Evolutionary conservation across 768 basidiomycete genomes (phyloP).

Genomic region (Tulasnella sp.): DNA sequence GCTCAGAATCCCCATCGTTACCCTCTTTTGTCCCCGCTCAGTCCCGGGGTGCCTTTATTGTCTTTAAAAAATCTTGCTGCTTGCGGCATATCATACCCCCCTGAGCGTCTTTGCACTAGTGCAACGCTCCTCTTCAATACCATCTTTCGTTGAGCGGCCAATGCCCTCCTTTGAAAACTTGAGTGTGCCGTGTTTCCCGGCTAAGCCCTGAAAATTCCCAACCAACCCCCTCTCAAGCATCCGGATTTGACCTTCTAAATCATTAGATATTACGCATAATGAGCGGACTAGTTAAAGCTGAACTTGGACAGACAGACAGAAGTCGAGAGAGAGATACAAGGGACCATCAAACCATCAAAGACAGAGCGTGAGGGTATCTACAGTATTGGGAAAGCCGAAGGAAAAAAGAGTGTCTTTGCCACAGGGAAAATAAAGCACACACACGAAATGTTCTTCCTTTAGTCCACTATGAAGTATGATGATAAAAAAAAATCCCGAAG

Average conservation of each 20-base stretch:
- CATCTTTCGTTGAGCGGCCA: neutral
- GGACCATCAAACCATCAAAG: neutral
- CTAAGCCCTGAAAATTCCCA: neutral
- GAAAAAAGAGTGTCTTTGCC: neutral
- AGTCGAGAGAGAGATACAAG: neutral
- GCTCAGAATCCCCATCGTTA: neutral
- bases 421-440: neutral
- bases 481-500: neutral
- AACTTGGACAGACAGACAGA: neutral
- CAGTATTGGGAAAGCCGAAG: neutral
- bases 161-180: neutral
- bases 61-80: neutral
- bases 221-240: neutral
- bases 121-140: neutral
- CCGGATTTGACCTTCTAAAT: neutral
- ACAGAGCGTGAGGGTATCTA: conserved; percentile 2
- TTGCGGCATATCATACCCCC: conserved; percentile 3
- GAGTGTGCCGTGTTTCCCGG: neutral
- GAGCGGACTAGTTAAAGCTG: conserved; percentile 1
- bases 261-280: neutral
- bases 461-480: neutral
- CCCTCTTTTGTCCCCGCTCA: neutral
- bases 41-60: neutral
- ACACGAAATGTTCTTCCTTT: neutral
- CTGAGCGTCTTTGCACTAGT: neutral